phyloP scores from a whole-genome alignment of 192 early-diverging fungal species.

The Mortierella antarctica region DNA sequence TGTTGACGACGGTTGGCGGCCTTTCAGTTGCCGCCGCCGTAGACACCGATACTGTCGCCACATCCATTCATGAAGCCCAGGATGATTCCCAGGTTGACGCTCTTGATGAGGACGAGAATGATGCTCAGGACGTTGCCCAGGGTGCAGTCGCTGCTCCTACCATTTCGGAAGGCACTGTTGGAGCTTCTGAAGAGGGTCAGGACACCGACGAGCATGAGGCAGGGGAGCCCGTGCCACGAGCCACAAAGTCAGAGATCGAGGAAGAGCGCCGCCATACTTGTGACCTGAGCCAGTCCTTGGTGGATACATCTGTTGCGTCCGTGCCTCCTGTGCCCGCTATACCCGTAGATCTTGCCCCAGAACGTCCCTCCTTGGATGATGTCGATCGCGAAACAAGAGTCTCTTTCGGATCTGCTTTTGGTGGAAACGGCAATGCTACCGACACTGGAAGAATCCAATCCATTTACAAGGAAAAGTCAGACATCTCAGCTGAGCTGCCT shows the following conservation, averaged over 20 bases:
- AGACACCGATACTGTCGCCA: not conserved
- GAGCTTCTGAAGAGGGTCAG: not conserved
- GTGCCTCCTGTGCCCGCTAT: conserved; percentile 16
- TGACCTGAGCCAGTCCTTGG: conserved; percentile 30
- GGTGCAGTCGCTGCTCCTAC: not conserved
- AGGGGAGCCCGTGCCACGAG: not conserved
- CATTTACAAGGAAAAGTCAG: conserved; percentile 12
- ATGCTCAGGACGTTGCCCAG: not conserved
- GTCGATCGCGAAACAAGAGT: conserved; percentile 17
- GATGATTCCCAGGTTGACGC: not conserved
- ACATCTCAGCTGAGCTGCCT: no score
- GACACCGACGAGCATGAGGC: not conserved
- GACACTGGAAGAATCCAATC: conserved; percentile 42
- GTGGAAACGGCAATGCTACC: conserved; percentile 12
- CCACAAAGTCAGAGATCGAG: conserved; percentile 3
- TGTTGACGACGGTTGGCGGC: not conserved
- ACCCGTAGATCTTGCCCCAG: conserved; percentile 1
- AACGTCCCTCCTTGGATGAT: not conserved
- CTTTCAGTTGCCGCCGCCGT: conserved; percentile 1
- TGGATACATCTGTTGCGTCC: not conserved
- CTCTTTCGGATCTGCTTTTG: conserved; percentile 44
- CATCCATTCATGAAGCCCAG: not conserved
- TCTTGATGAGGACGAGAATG: not conserved
- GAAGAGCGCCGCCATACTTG: conserved; percentile 48
- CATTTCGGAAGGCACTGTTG: not conserved